Evolutionary conservation across 73 alveolate genomes (phyloP).

Genomic region (Stentor roeselii): DNA sequence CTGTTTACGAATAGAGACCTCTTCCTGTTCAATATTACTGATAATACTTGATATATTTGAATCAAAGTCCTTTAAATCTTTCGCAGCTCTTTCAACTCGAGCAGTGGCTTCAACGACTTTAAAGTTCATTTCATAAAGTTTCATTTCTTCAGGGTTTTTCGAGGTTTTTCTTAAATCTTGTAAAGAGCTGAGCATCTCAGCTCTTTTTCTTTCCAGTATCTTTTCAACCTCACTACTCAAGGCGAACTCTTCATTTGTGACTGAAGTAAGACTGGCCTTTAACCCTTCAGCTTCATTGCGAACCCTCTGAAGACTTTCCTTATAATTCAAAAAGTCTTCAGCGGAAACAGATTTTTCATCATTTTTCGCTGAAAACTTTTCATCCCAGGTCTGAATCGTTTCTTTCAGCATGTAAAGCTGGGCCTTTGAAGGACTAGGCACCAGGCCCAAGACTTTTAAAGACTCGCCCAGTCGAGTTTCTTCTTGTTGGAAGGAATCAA

Average conservation of each 20-base stretch:
- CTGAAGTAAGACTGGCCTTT: neutral
- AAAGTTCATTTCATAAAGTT: neutral
- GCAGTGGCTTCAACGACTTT: neutral
- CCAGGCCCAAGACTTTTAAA: neutral
- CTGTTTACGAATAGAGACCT: neutral
- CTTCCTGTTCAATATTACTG: slow-evolving; percentile 2
- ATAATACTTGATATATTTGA: neutral
- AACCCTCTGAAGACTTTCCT: neutral
- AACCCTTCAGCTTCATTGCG: neutral
- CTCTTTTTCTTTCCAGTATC: slow-evolving; percentile 3
- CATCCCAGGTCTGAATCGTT: neutral
- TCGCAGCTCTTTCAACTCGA: neutral
- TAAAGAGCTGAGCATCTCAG: slow-evolving; percentile 10
- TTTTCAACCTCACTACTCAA: neutral
- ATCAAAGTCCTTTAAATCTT: neutral
- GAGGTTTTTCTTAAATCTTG: neutral
- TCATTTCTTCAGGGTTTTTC: neutral
- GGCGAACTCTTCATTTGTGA: neutral
- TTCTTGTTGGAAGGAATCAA: neutral
- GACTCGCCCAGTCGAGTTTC: neutral
- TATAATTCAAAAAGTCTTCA: neutral
- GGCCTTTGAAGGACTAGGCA: neutral
- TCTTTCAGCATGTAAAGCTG: neutral
- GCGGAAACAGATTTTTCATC: neutral
- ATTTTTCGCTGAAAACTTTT: too few species aligned